A percentile compares a stretch with the other conserved stretches of the same genome.
phyloP scores from a whole-genome alignment of 2,329 filamentous ascomycete species.

The Rhynchosporium graminicola region DNA sequence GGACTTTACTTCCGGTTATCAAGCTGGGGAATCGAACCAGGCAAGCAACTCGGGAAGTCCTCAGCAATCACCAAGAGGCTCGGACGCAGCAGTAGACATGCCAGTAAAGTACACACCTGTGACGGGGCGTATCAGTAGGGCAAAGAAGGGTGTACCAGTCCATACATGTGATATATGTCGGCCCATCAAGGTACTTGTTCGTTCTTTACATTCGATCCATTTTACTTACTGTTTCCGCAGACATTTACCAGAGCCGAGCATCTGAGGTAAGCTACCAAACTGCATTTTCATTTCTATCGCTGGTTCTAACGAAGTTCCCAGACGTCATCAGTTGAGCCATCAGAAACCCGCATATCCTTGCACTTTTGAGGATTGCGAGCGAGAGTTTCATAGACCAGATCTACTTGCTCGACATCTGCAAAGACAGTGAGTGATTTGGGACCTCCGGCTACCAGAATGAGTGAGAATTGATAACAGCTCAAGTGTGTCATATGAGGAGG shows the following conservation, averaged over 20 bases:
- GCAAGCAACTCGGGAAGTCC: slow-evolving; percentile 33
- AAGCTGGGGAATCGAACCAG: slow-evolving; percentile 30
- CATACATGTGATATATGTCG: slow-evolving; percentile 40
- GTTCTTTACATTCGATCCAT: background rate
- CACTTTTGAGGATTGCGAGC: slow-evolving; percentile 54
- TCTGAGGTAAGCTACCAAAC: slow-evolving; percentile 49
- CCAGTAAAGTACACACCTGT: slow-evolving; percentile 42
- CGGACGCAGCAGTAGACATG: slow-evolving; percentile 32
- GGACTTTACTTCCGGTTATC: slow-evolving; percentile 33
- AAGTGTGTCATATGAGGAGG: background rate
- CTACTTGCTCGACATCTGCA: slow-evolving; percentile 58
- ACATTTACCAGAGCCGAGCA: slow-evolving; percentile 65
- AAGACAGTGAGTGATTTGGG: slow-evolving; percentile 48
- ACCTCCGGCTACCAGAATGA: background rate
- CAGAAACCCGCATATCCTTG: slow-evolving; percentile 55
- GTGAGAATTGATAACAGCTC: background rate
- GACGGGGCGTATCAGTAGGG: slow-evolving; percentile 40
- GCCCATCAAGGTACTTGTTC: slow-evolving; percentile 35
- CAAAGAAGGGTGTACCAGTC: slow-evolving; percentile 42
- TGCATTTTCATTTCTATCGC: background rate
- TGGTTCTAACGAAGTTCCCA: slow-evolving; percentile 39
- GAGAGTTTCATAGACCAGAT: slow-evolving; percentile 59
- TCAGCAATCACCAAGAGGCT: slow-evolving; percentile 33
- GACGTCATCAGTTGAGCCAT: slow-evolving; percentile 63
- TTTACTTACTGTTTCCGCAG: slow-evolving; percentile 42